Percentiles rank a stretch among this genome's conserved stretches.
These are phyloP conservation scores for Ophiostoma sp. DNA, from an alignment of 2,329 filamentous ascomycete species.

Conservation along the genomic window DNA sequence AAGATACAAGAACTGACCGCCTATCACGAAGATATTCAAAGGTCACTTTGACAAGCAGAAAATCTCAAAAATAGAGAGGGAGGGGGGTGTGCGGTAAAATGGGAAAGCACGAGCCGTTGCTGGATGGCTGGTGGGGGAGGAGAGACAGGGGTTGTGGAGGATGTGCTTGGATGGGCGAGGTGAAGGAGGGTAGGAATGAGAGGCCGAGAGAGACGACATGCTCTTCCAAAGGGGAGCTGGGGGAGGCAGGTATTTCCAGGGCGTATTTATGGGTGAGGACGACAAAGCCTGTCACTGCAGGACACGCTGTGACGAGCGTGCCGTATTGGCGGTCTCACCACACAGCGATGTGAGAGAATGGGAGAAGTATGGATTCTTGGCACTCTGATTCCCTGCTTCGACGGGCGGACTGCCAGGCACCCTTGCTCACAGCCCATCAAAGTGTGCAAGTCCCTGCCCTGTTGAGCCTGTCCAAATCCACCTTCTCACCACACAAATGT, in stretches of 20 bases:
- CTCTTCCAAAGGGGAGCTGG: background rate
- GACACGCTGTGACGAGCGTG: background rate
- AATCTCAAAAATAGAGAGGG: slow-evolving; percentile 11
- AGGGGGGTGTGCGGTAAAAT: slow-evolving; percentile 24
- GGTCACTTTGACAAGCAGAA: background rate
- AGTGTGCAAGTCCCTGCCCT: background rate
- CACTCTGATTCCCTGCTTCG: slow-evolving; percentile 17
- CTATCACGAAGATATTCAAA: background rate
- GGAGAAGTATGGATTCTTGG: background rate
- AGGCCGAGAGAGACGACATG: background rate
- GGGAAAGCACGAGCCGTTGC: slow-evolving; percentile 21
- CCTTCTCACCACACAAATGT: background rate
- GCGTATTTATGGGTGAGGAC: background rate
- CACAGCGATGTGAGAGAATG: background rate
- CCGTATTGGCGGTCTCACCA: background rate
- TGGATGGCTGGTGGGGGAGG: slow-evolving; percentile 13
- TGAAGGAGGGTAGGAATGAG: background rate
- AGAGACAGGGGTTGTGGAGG: slow-evolving; percentile 6
- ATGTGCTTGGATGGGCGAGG: background rate
- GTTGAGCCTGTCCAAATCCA: background rate
- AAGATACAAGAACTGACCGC: background rate
- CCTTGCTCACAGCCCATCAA: background rate
- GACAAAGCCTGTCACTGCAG: background rate
- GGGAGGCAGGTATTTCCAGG: background rate
- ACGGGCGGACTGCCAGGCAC: slow-evolving; percentile 7